Conservation (phyloP, 331 rosid species). For the Pyracantha coccinea region DNA sequence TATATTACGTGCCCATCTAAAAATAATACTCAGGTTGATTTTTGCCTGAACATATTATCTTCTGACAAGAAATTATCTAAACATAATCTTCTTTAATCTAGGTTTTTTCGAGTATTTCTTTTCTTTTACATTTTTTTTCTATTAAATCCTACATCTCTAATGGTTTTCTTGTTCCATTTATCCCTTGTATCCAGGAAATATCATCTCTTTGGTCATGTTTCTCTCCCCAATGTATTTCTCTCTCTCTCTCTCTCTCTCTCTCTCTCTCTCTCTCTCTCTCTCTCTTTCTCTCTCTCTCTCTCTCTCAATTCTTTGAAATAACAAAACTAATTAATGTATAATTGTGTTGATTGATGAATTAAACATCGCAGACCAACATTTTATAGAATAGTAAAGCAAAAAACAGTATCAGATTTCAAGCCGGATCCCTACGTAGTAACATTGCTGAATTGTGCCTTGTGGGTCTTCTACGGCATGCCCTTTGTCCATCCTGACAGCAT, state of each 20-base stretch:
- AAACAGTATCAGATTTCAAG: constrained; percentile 49
- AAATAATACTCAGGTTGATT: background rate
- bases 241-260: background rate
- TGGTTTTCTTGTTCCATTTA: background rate
- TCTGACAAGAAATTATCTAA: background rate
- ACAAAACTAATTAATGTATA: background rate
- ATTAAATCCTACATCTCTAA: background rate
- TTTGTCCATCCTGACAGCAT: constrained; percentile 29
- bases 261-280: too few relatives aligned
- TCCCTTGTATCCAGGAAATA: constrained; percentile 47
- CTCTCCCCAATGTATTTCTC: constrained; percentile 54
- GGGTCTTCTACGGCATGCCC: constrained; percentile 58
- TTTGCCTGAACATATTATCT: background rate
- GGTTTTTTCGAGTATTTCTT: background rate
- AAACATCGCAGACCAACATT: constrained; percentile 59
- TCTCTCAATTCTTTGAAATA: background rate
- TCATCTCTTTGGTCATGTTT: constrained; percentile 50
- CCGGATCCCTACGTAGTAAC: constrained; percentile 66
- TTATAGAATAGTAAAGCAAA: constrained; percentile 29
- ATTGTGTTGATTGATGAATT: background rate
- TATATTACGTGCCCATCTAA: too few relatives aligned
- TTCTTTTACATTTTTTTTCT: too few relatives aligned
- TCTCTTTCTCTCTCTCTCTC: too few relatives aligned
- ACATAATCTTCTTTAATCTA: background rate
- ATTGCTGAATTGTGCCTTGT: constrained; percentile 46